Conservation (phyloP, 208 protist species). For the Leishmania tropica region DNA sequence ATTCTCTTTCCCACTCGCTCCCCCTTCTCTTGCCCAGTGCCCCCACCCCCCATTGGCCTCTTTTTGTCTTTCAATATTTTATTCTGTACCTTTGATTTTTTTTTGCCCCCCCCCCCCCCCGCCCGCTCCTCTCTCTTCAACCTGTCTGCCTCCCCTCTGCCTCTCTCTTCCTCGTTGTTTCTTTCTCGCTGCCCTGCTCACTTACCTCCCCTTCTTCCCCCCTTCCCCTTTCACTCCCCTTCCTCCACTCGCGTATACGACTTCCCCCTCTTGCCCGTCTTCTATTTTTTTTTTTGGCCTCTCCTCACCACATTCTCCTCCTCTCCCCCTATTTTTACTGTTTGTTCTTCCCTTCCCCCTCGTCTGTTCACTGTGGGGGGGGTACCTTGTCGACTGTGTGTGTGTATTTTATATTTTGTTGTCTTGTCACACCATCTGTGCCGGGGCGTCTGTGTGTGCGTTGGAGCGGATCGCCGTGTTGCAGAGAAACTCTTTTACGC, state of each 20-base stretch:
- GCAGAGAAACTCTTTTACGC: background rate
- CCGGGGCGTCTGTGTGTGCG: background rate
- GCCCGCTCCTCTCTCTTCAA: too few relatives aligned
- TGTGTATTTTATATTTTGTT: background rate
- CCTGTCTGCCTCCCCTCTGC: background rate
- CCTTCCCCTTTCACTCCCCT: background rate
- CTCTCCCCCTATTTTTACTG: background rate
- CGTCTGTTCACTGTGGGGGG: background rate
- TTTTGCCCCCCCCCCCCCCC: too few relatives aligned
- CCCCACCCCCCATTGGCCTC: too few relatives aligned
- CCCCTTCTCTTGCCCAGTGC: background rate
- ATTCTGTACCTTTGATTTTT: too few relatives aligned
- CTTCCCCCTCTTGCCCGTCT: background rate
- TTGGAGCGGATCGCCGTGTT: background rate
- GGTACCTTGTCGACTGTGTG: background rate
- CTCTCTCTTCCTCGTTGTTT: background rate
- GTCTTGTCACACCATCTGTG: background rate
- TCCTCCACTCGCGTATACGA: background rate
- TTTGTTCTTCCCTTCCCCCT: background rate
- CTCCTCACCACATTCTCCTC: background rate
- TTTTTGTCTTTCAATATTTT: background rate
- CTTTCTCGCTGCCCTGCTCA: background rate
- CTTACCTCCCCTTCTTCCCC: background rate
- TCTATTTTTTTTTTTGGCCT: background rate
- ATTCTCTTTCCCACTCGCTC: slow-evolving; percentile 1